Evolutionary conservation across 139 green algal genomes (phyloP).

Genomic region (Chloropicon primus): DNA sequence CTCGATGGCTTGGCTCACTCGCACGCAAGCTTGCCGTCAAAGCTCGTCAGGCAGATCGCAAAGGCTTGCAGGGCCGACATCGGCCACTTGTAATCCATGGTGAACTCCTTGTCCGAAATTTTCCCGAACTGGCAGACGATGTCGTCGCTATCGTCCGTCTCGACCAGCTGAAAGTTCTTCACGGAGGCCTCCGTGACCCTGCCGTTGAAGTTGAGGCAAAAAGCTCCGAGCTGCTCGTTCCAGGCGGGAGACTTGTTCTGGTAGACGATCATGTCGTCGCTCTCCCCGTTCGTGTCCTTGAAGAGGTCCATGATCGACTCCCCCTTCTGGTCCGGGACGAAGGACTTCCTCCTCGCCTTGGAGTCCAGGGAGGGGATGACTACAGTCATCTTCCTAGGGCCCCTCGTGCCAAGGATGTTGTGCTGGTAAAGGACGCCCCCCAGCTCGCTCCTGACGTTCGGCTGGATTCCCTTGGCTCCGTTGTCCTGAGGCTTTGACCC

Average conservation of each 20-base stretch:
- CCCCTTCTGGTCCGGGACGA: slow-evolving; percentile 3
- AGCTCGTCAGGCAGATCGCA: slow-evolving; percentile 73
- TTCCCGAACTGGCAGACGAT: slow-evolving; percentile 35
- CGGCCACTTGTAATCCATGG: not conserved
- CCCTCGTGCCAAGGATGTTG: slow-evolving; percentile 86
- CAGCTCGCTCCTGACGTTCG: slow-evolving; percentile 34
- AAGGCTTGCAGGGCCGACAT: slow-evolving; percentile 81
- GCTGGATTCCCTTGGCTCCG: not conserved
- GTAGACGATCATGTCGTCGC: slow-evolving; percentile 3
- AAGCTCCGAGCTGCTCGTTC: slow-evolving; percentile 86
- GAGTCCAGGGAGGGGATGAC: slow-evolving; percentile 42
- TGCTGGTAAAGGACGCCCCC: slow-evolving; percentile 65
- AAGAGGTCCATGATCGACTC: slow-evolving; percentile 11
- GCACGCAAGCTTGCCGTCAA: slow-evolving; percentile 81
- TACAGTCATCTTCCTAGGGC: slow-evolving; percentile 76
- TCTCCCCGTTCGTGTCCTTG: slow-evolving; percentile 4
- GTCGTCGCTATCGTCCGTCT: not conserved
- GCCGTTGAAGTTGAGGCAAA: slow-evolving; percentile 97
- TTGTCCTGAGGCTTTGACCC: slow-evolving; percentile 35
- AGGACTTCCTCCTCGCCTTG: not conserved
- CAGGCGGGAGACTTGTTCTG: slow-evolving; percentile 88
- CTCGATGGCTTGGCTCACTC: no score
- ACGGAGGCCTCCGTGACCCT: slow-evolving; percentile 92
- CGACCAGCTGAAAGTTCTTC: slow-evolving; percentile 96
- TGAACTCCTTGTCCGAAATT: slow-evolving; percentile 2